Evolutionary conservation across 2,329 filamentous ascomycete genomes (phyloP), one percentile per base, ranked within the genome.

Genomic region (Colletotrichum sp.): DNA sequence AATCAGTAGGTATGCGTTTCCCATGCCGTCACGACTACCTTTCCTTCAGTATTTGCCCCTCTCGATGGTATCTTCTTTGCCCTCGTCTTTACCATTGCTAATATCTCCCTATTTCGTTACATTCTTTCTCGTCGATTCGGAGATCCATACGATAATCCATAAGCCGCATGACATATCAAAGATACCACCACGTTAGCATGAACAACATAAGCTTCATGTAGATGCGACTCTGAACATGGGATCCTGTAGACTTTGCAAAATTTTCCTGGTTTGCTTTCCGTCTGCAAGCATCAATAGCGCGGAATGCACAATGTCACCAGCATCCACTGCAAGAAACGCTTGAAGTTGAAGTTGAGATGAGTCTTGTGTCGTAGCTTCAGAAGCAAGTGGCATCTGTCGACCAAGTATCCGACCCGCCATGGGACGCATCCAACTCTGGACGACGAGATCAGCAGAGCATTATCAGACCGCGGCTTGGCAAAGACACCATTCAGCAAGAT

Each of bases 221-320:
- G 39, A 49, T 49, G 19, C 9, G n/a, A 11, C n/a, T 7, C 39
- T 49, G 6, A n/a, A 4, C 2, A 49, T 49, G 9, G 19, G 6
- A 7, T 11, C 12, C 39, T n/a, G 7, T 2, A 1, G 19, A 12
- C 9, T n/a, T 2, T 49, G 39, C 0, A n/a, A 2, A n/a, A 9
- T 12, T 6, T 4, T 49, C 36, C 36, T 0, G 36, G 36, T 0
- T 19, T 39, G 36, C 1, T 39, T 39, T 39, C 36, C 36, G 5
- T 39, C 16, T 39, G 36, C 2, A 3, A 39, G 36, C 36, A 39
- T 0, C 19, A n/a, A 49, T 5, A 49, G 5, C 39, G 39, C 19
- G 9, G 39, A n/a, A 12, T 49, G 19, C 19, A 49, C 19, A n/a
- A 19, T n/a, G 19, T 5, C 39, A n/a, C 39, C 19, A 49, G 5